These are phyloP conservation scores for Urostyla sp. DNA, from an alignment of 73 alveolate genomes.

Conservation along the genomic window DNA sequence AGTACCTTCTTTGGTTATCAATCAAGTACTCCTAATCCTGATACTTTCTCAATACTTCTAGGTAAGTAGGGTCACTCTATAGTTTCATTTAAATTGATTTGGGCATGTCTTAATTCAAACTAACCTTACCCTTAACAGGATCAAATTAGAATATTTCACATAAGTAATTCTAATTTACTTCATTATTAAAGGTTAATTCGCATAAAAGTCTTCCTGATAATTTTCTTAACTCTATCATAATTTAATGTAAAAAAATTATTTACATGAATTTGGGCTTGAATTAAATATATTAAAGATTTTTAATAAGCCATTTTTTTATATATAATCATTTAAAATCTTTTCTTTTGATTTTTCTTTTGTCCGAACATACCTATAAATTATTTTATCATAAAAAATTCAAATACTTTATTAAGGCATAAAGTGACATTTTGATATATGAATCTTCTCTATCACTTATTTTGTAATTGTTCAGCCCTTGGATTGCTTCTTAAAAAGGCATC, in stretches of 20 bases:
- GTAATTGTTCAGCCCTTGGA: no score
- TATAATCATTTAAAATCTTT: constrained; percentile 11
- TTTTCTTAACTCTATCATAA: constrained; percentile 19
- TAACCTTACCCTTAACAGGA: constrained; percentile 27
- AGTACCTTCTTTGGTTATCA: background rate
- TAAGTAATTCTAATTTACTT: background rate
- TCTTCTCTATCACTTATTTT: no score
- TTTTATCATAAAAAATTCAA: no score
- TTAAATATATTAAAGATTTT: constrained; percentile 24
- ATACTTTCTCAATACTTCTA: background rate
- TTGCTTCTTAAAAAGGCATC: no score
- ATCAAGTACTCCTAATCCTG: background rate
- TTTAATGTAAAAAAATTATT: background rate
- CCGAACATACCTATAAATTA: constrained; percentile 1
- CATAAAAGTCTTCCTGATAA: constrained; percentile 54
- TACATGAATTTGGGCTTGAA: background rate
- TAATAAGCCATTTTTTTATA: constrained; percentile 10
- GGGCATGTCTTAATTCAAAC: constrained; percentile 36
- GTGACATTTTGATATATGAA: no score
- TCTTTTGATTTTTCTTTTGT: constrained; percentile 44
- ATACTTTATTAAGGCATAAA: background rate
- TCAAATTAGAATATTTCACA: constrained; percentile 22
- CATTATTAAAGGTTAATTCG: constrained; percentile 34
- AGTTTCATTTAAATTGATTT: constrained; percentile 2
- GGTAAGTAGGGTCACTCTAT: background rate